Evolutionary conservation across 805 yeast species (phyloP).

Genomic region (Candida boleticola): DNA sequence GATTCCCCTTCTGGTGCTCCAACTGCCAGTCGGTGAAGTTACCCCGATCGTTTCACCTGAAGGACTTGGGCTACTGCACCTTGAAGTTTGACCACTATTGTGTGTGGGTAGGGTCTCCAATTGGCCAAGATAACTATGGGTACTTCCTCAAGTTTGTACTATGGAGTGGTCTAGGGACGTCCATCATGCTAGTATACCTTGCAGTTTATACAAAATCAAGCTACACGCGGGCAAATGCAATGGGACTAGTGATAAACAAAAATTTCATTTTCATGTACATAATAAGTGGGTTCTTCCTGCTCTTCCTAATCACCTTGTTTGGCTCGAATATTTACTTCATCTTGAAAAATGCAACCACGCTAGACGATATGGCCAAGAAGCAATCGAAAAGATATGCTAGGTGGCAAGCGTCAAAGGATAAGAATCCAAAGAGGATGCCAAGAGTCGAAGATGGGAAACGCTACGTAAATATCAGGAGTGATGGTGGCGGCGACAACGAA

Average conservation of each 20-base stretch:
- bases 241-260: constrained; percentile 30
- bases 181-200: constrained; percentile 25
- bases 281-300: constrained; percentile 41
- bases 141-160: constrained; percentile 54
- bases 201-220: constrained; percentile 19
- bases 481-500: constrained; percentile 5
- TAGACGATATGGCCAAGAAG: constrained; percentile 50
- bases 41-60: constrained; percentile 70
- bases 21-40: constrained; percentile 64
- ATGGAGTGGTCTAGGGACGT: constrained; percentile 34
- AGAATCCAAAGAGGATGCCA: constrained; percentile 7
- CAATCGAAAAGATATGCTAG: constrained; percentile 23
- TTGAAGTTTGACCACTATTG: constrained; percentile 85
- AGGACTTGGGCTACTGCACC: constrained; percentile 54
- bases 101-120: constrained; percentile 67
- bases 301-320: constrained; percentile 44
- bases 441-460: constrained; percentile 31
- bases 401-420: neutral
- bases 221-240: constrained; percentile 12
- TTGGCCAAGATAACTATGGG: constrained; percentile 67
- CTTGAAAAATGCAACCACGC: constrained; percentile 48
- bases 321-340: constrained; percentile 46
- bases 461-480: constrained; percentile 41
- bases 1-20: constrained; percentile 77
- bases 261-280: constrained; percentile 50